Percentiles rank a stretch among this genome's conserved stretches.
phyloP scores from a whole-genome alignment of 345 rosid species.

The Linum usitatissimum region DNA sequence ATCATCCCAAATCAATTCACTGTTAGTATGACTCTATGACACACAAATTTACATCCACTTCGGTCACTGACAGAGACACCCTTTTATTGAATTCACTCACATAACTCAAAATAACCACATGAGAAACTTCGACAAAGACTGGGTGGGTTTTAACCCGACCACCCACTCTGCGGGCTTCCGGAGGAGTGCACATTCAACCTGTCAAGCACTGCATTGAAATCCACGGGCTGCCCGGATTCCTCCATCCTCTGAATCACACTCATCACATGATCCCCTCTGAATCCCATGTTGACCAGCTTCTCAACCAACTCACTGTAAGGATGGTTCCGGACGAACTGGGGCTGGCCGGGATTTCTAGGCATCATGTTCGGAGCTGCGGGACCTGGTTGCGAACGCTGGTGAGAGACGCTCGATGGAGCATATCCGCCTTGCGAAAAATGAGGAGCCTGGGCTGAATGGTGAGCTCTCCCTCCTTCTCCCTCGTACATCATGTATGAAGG shows the following conservation, averaged over 20 bases:
- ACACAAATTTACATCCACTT: too few species aligned
- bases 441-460: constrained; percentile 42
- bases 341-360: constrained; percentile 32
- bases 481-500: constrained; percentile 71
- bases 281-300: constrained; percentile 85
- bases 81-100: too few species aligned
- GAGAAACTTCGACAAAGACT: not conserved
- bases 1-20: too few species aligned
- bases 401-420: constrained; percentile 32
- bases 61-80: too few species aligned
- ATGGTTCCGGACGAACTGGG: constrained; percentile 50
- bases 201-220: constrained; percentile 77
- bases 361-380: too few species aligned
- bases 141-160: constrained; percentile 35
- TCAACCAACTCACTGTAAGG: constrained; percentile 70
- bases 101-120: not conserved
- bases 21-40: too few species aligned
- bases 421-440: constrained; percentile 69
- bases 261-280: constrained; percentile 64
- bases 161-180: constrained; percentile 62
- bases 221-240: constrained; percentile 81
- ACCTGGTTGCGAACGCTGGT: too few species aligned
- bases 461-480: constrained; percentile 49
- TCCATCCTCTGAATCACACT: constrained; percentile 89
- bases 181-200: constrained; percentile 55